A percentile compares a stretch with the other conserved stretches of the same genome.
Evolutionary conservation across 306 rosid genomes (phyloP).

Genomic region (Quercus suber): DNA sequence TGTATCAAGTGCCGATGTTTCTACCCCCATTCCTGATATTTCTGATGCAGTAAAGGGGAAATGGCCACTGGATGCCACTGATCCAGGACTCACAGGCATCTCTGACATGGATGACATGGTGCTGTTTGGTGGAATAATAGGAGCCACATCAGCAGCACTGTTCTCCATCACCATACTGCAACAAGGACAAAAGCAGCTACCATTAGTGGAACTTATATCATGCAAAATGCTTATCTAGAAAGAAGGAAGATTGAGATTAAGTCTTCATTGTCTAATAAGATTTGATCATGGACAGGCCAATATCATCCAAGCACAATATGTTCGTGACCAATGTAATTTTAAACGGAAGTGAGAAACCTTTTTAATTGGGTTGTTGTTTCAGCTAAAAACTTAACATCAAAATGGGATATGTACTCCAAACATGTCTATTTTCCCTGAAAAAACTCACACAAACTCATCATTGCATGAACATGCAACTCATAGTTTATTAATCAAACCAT

Average conservation of each 20-base stretch:
- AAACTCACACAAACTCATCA: slow-evolving; percentile 10
- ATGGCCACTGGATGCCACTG: slow-evolving; percentile 97
- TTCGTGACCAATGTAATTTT: no score
- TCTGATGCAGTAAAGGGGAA: slow-evolving; percentile 93
- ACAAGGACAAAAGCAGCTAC: slow-evolving; percentile 40
- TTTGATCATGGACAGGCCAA: neutral
- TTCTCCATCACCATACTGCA: slow-evolving; percentile 83
- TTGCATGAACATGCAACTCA: neutral
- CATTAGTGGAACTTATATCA: slow-evolving; percentile 26
- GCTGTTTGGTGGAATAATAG: slow-evolving; percentile 63
- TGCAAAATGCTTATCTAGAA: slow-evolving; percentile 6
- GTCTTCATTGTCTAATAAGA: slow-evolving; percentile 2
- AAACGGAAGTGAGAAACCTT: no score
- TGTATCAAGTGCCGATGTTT: slow-evolving; percentile 71
- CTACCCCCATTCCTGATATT: slow-evolving; percentile 89
- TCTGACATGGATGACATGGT: slow-evolving; percentile 71
- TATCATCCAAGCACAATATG: slow-evolving; percentile 9
- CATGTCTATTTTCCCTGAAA: neutral
- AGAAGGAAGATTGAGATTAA: neutral
- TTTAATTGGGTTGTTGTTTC: neutral
- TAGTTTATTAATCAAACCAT: slow-evolving; percentile 2
- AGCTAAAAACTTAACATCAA: neutral
- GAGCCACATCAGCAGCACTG: slow-evolving; percentile 53
- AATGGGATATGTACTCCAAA: neutral
- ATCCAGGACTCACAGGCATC: slow-evolving; percentile 91